Base-by-base conservation (phyloP, 148 eudicot genomes). In the Drosera capensis region DNA sequence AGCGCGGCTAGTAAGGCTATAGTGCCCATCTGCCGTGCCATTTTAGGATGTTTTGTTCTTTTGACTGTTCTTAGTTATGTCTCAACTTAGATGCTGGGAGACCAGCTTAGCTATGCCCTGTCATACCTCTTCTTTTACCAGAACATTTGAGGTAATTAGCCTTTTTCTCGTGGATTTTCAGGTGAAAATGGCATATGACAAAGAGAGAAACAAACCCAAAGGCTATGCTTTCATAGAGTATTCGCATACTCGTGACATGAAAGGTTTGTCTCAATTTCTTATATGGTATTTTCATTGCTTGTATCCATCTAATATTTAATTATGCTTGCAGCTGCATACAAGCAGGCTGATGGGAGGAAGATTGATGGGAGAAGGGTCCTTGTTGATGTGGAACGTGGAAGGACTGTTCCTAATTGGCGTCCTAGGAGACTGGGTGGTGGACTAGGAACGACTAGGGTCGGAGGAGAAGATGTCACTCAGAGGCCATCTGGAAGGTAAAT, bases 371-470 rank as follows among this genome's bases (percentile, higher is more conserved):
- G 88, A 62, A 78, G 99, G 74, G 99, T 92, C 48, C 77, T 92
- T 52, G 99, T 92, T 45, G 99, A 92, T 67, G 99, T 92, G 52
- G 99, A 92, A 55, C 94, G 99, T 54, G 99, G 99, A 30, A 74
- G 99, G 72, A 85, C 99, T 55, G 99, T 90, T 55, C 95, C 95
- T 17, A 85, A 92, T 59, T 92, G 99, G 99, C 70, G 94, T 17
- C 99, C 99, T 41, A 78, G 99, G 43, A 81, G 99, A 44, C 80
- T 92, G 65, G 99, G 99, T 45, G 99, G 99, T 55, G 99, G 99
- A 30, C 79, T 92, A 26, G 99, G 99, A 43, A 85, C 99, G 16
- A 70, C 85, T 20, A 77, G 99, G 54, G 81, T 79, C 45, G 87
- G 88, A 20, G 73, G 67, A 55, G 99, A 76, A 68, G 99, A 81